These are phyloP conservation scores for Volutella citrinella DNA, from an alignment of 2,329 filamentous ascomycete genomes.

Conservation along the genomic window DNA sequence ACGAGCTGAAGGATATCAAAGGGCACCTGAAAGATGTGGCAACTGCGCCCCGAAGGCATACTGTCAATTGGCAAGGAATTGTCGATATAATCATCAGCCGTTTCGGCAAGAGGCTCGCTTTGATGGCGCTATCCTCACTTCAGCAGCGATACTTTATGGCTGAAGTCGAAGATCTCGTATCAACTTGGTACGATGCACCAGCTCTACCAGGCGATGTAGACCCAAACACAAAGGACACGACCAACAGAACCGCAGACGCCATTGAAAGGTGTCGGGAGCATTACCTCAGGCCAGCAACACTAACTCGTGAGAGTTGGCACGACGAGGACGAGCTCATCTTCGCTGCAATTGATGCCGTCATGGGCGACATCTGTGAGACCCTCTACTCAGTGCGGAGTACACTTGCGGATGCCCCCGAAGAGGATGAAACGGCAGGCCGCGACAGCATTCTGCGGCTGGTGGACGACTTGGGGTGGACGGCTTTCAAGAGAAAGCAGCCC, in stretches of 20 bases:
- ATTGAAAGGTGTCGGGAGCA: conserved; percentile 44
- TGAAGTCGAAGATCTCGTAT: conserved; percentile 38
- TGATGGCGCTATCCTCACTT: conserved; percentile 31
- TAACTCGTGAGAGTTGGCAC: conserved; percentile 28
- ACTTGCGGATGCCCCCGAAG: conserved; percentile 15
- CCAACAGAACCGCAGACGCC: conserved; percentile 36
- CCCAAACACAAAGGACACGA: conserved; percentile 20
- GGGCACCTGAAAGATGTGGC: conserved; percentile 44
- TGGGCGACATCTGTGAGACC: conserved; percentile 35
- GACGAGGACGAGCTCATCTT: conserved; percentile 43
- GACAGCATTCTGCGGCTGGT: conserved; percentile 34
- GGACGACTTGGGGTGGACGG: conserved; percentile 54
- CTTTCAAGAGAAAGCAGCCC: conserved; percentile 54
- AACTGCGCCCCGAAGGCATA: conserved; percentile 24
- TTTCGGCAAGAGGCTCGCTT: conserved; percentile 53
- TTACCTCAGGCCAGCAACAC: conserved; percentile 34
- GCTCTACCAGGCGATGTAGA: conserved; percentile 20
- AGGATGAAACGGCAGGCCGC: conserved; percentile 16
- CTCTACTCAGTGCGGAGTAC: conserved; percentile 23
- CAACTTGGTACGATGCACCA: conserved; percentile 42
- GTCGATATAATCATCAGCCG: conserved; percentile 64
- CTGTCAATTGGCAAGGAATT: conserved; percentile 62
- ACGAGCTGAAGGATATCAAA: conserved; percentile 35
- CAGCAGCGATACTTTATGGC: conserved; percentile 28
- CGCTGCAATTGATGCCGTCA: conserved; percentile 39